Evolutionary conservation across 805 yeast genomes (phyloP), one percentile per base, ranked within the genome.

Genomic region (Kurtzmaniella fragi): DNA sequence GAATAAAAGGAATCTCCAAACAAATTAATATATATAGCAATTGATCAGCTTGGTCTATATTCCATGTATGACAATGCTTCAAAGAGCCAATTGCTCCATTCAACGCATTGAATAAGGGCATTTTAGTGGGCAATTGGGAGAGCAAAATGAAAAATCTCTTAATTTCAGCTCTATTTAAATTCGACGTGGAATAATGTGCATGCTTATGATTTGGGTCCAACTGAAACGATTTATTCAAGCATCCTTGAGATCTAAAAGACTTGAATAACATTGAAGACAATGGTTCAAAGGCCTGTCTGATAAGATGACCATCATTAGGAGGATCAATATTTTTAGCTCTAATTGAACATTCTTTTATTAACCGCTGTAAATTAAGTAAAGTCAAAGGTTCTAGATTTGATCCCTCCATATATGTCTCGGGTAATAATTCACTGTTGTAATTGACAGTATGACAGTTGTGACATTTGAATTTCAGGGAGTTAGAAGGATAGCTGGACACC

Each of bases 1-100:
- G 60, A 6, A 85, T 57, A 4, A 74, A 66, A 0, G 96, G 96
- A 25, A 82, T 76, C 42, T 84, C 90, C 37, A 83, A 57, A 10
- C 86, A 59, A 3, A 86, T 76, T 13, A 86, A 58, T 1, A 86
- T 48, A 82, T 87, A 84, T 32, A 65, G 55, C 23, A 80, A 55
- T 15, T 75, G 66, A 1, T 59, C 47, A 0, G 81, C 73, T 10
- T 67, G 60, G 6, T 65, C 54, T 0, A 52, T 53, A 5, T 68
- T 63, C 1, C 80, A 40, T 0, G 58, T 79, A 20, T 59, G 50
- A 5, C 62, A 46, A 29, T 79, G 67, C 42, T 73, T 77, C 16
- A 87, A 57, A 2, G 80, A 61, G 5, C 69, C 68, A 33, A 74
- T 61, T 2, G 77, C 71, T 0, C 82, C 76, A 4, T 64, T 48